These are phyloP conservation scores for Monosporozyma yasuniensis DNA, from an alignment of 805 yeast genomes.

Conservation along the genomic window DNA sequence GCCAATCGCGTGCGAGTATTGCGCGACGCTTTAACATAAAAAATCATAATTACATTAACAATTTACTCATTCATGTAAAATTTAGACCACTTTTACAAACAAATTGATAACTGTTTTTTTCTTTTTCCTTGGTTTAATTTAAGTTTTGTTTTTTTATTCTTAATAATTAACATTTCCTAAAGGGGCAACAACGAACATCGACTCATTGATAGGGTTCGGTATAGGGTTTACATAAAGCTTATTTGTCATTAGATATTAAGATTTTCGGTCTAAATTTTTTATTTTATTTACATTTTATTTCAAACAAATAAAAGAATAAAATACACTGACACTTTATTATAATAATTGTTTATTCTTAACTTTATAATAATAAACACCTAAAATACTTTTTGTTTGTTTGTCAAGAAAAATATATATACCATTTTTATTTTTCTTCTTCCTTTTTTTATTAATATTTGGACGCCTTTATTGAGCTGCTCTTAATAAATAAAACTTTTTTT, in stretches of 20 bases:
- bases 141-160: not conserved
- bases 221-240: not conserved
- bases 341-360: not conserved
- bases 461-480: conserved; percentile 28
- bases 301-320: no score
- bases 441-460: conserved; percentile 12
- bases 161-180: not conserved
- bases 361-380: not conserved
- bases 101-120: not conserved
- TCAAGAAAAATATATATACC: no score
- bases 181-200: conserved; percentile 7
- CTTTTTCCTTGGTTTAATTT: not conserved
- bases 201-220: not conserved
- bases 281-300: no score
- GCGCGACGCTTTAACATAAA: not conserved
- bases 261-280: not conserved
- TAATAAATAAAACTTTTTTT: conserved; percentile 3
- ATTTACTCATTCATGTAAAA: not conserved
- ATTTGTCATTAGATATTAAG: not conserved
- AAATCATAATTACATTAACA: not conserved
- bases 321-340: not conserved
- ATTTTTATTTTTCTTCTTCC: not conserved
- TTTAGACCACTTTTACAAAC: not conserved
- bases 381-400: not conserved
- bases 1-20: conserved; percentile 15